Conservation (phyloP, 768 basidiomycete genomes). For the Podaxis sp. region DNA sequence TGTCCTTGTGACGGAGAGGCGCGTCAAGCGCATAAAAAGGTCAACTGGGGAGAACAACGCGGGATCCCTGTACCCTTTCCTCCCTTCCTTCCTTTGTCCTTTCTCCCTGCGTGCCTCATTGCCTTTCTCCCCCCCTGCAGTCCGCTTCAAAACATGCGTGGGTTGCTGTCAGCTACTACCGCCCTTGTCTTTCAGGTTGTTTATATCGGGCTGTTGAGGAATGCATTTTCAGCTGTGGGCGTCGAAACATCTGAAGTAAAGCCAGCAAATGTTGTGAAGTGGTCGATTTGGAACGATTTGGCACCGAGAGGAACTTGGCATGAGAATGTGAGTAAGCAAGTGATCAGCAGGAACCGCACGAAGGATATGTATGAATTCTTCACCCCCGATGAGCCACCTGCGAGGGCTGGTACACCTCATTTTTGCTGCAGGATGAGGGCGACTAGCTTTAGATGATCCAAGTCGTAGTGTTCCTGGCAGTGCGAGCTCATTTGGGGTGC, state of each 20-base stretch:
- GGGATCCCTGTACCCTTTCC: not conserved
- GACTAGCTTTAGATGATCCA: not conserved
- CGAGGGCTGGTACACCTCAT: not conserved
- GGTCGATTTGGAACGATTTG: constrained; percentile 4
- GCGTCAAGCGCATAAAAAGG: not conserved
- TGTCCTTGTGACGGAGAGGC: too few relatives aligned
- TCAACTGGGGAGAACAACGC: not conserved
- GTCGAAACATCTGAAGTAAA: not conserved
- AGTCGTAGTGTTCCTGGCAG: not conserved
- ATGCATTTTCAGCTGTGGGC: not conserved
- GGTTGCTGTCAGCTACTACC: not conserved
- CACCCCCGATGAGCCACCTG: not conserved
- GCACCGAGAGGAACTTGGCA: not conserved
- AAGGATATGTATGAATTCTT: constrained; percentile 7
- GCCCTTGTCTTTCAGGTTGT: not conserved
- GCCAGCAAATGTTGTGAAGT: not conserved
- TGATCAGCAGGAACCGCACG: not conserved
- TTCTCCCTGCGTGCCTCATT: too few relatives aligned
- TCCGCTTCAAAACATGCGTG: not conserved
- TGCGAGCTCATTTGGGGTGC: constrained; percentile 9
- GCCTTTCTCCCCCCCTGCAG: too few relatives aligned
- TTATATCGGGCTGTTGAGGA: not conserved
- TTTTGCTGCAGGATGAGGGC: not conserved
- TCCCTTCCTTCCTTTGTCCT: not conserved
- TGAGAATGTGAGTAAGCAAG: not conserved